Evolutionary conservation across 164 flowering plant species (phyloP), one percentile per base, ranked within the genome.

Genomic region (Amborella trichopoda): DNA sequence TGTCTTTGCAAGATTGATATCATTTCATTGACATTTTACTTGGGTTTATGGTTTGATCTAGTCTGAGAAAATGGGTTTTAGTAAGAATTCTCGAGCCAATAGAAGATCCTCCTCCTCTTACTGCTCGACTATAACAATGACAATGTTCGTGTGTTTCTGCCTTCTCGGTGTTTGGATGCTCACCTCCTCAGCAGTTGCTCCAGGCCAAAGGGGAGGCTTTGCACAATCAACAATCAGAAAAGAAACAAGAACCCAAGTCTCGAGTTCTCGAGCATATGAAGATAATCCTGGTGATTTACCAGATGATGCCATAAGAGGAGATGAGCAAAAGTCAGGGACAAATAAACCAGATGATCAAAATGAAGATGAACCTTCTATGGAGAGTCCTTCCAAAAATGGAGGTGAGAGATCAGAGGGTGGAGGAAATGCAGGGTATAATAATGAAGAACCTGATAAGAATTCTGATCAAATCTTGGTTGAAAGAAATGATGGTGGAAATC

Each of bases 91-190:
- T 2, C 77, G 91, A 0, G 37, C 40, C 48, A 57, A 23, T 36
- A 83, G 72, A 70, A 61, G 89, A 19, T 42, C 46, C 13, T 22
- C 55, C 2, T 30, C 86, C 4, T 59, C 90, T 1, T 68, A 78
- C 1, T 59, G 72, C 0, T 73, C 97, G 6, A 79, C 91, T 0
- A 25, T 73, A 0, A 69, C 94, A 5, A 69, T 70, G 3, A 38
- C 75, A 0, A 70, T 69, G 14, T 81, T 89, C 44, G 44, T 81
- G 2, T 66, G 74, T 2, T 28, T 83, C 23, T 83, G 82, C 45
- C 60, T 75, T 19, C 30, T 83, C 1, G 90, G 77, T 8, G 60
- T 83, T 1, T 90, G 87, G 85, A 72, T 83, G 73, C 68, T 81
- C 2, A 70, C 82, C 24, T 73, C 81, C 19, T 62, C 76, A 50